phyloP scores from a whole-genome alignment of 2,329 filamentous ascomycete species.

The Chaetomiaceae sp. region DNA sequence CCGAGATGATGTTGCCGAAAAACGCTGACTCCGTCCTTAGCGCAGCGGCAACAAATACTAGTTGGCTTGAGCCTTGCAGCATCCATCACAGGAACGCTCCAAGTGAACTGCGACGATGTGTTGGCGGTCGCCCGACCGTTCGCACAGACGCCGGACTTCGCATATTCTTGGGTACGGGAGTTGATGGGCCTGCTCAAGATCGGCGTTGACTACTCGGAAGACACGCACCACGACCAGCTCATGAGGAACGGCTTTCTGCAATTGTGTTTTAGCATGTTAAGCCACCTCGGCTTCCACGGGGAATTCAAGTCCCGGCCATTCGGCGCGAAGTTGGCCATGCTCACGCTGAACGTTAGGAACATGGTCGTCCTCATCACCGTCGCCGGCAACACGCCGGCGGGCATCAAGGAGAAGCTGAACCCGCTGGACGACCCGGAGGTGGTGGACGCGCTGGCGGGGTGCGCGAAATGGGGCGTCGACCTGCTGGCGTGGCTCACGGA shows the following conservation, averaged over 20 bases:
- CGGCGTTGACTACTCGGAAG: slow-evolving; percentile 75
- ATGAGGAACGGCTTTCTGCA: slow-evolving; percentile 68
- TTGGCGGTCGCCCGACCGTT: slow-evolving; percentile 58
- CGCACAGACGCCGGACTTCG: slow-evolving; percentile 44
- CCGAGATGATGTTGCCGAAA: too few relatives aligned
- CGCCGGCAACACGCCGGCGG: slow-evolving; percentile 50
- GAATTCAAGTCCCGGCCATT: slow-evolving; percentile 57
- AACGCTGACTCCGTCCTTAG: slow-evolving; percentile 29
- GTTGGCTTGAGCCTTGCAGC: slow-evolving; percentile 53
- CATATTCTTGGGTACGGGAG: slow-evolving; percentile 57
- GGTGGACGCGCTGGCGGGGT: slow-evolving; percentile 64
- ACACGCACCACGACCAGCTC: slow-evolving; percentile 64
- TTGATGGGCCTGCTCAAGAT: slow-evolving; percentile 64
- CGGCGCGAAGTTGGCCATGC: slow-evolving; percentile 66
- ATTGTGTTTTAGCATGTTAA: slow-evolving; percentile 70
- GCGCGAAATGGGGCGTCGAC: slow-evolving; percentile 73
- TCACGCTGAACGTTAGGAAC: slow-evolving; percentile 68
- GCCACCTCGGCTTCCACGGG: slow-evolving; percentile 67
- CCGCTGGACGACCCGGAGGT: slow-evolving; percentile 66
- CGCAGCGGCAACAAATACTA: slow-evolving; percentile 50
- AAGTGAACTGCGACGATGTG: slow-evolving; percentile 61
- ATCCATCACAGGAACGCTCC: slow-evolving; percentile 39
- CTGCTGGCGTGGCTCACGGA: slow-evolving; percentile 59
- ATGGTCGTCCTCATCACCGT: slow-evolving; percentile 60
- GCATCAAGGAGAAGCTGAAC: slow-evolving; percentile 49